phyloP scores from a whole-genome alignment of 1,284 basidiomycete species.

The Austroboletus niveus region DNA sequence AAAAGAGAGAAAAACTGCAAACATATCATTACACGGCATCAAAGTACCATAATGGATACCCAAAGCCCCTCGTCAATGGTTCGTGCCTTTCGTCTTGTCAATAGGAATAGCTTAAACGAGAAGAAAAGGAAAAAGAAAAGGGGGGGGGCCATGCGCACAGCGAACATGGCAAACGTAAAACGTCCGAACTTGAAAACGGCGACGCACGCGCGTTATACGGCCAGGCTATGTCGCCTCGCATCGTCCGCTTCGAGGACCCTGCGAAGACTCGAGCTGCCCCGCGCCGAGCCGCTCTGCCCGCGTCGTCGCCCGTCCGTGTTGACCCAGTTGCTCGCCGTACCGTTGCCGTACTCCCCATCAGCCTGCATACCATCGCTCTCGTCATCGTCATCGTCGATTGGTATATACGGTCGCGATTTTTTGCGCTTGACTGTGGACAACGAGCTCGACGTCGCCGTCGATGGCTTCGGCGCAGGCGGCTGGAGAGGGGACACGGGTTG shows the following conservation, averaged over 20 bases:
- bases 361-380: conserved; percentile 64
- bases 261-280: conserved; percentile 27
- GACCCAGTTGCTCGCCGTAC: conserved; percentile 43
- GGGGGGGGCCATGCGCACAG: neutral
- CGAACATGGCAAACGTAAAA: neutral
- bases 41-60: neutral
- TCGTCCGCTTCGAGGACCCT: conserved; percentile 33
- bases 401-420: conserved; percentile 47
- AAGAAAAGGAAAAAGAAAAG: neutral
- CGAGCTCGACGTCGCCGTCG: conserved; percentile 32
- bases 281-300: conserved; percentile 20
- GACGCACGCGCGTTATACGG: conserved; percentile 23
- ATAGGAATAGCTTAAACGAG: conserved; percentile 36
- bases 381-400: conserved; percentile 45
- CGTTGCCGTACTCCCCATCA: conserved; percentile 58
- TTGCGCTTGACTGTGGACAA: conserved; percentile 44
- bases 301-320: conserved; percentile 60
- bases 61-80: conserved; percentile 1
- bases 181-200: neutral
- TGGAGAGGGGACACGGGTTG: conserved; percentile 26
- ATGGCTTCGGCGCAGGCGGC: conserved; percentile 21
- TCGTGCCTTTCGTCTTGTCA: conserved; percentile 18
- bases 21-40: conserved; percentile 31
- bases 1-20: neutral
- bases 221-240: conserved; percentile 32